Conservation (phyloP, 163 green algal species). For the Chlorella variabilis region DNA sequence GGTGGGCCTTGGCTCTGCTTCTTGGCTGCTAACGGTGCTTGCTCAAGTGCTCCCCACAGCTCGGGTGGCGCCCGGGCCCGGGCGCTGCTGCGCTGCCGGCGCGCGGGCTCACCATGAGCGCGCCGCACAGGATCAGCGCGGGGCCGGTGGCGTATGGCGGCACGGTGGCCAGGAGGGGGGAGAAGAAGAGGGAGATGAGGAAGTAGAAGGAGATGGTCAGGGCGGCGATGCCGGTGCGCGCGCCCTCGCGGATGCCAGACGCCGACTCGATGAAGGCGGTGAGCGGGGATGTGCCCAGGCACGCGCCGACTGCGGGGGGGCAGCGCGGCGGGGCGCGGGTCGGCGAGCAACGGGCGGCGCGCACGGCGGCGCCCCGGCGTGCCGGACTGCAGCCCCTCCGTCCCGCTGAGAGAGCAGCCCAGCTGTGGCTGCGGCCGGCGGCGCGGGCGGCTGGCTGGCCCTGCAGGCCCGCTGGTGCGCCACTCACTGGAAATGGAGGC, state of each 20-base stretch:
- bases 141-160: constrained; percentile 58
- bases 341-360: no score
- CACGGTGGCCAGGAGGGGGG: constrained; percentile 55
- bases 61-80: no score
- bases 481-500: constrained; percentile 55
- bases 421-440: no score
- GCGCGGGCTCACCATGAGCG: constrained; percentile 61
- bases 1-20: no score
- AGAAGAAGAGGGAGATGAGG: constrained; percentile 63
- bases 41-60: no score
- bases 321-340: no score
- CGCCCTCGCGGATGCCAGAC: constrained; percentile 82
- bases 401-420: no score
- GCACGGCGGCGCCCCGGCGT: no score
- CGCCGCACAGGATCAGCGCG: constrained; percentile 62
- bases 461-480: no score
- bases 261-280: constrained; percentile 71
- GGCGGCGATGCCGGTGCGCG: constrained; percentile 77
- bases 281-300: constrained; percentile 38
- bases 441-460: no score
- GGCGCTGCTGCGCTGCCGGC: not conserved
- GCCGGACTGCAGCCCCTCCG: no score
- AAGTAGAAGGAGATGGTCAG: constrained; percentile 50
- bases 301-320: constrained; percentile 13
- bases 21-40: no score